phyloP scores from a whole-genome alignment of 768 basidiomycete genomes.

The Pleurotus giganteus region DNA sequence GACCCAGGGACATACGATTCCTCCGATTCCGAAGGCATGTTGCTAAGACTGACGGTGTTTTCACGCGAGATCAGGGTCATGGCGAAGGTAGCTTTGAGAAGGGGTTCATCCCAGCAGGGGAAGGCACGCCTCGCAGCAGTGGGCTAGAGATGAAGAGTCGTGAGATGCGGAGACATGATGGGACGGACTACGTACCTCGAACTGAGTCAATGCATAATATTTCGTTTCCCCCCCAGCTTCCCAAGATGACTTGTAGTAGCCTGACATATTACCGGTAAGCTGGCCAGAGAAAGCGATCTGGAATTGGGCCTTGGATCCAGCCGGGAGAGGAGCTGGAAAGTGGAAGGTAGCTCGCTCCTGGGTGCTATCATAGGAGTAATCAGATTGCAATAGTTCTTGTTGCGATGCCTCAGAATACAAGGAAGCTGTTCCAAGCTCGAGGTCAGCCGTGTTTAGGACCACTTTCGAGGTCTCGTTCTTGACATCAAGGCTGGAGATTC shows the following conservation, averaged over 20 bases:
- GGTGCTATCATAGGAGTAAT: slow-evolving; percentile 53
- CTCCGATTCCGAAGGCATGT: slow-evolving; percentile 80
- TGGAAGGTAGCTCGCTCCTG: slow-evolving; percentile 64
- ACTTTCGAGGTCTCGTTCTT: slow-evolving; percentile 56
- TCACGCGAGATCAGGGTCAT: slow-evolving; percentile 78
- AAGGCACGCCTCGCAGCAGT: slow-evolving; percentile 82
- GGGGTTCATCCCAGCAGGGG: slow-evolving; percentile 93
- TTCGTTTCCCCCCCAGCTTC: slow-evolving; percentile 63
- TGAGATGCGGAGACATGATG: background rate
- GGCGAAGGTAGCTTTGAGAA: slow-evolving; percentile 79
- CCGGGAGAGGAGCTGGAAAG: slow-evolving; percentile 58
- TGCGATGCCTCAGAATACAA: slow-evolving; percentile 56
- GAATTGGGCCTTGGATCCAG: slow-evolving; percentile 68
- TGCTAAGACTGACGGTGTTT: slow-evolving; percentile 77
- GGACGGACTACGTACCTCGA: slow-evolving; percentile 50
- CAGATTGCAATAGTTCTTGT: slow-evolving; percentile 41
- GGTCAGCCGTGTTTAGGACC: slow-evolving; percentile 61
- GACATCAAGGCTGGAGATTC: slow-evolving; percentile 57
- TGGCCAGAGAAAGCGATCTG: slow-evolving; percentile 67
- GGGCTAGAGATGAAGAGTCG: slow-evolving; percentile 43
- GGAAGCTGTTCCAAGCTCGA: slow-evolving; percentile 56
- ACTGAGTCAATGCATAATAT: slow-evolving; percentile 84
- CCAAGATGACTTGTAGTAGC: slow-evolving; percentile 74
- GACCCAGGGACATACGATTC: slow-evolving; percentile 36
- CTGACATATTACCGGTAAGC: slow-evolving; percentile 73